phyloP scores from a whole-genome alignment of 495 filamentous ascomycete species.

The Penicillium paradoxum region DNA sequence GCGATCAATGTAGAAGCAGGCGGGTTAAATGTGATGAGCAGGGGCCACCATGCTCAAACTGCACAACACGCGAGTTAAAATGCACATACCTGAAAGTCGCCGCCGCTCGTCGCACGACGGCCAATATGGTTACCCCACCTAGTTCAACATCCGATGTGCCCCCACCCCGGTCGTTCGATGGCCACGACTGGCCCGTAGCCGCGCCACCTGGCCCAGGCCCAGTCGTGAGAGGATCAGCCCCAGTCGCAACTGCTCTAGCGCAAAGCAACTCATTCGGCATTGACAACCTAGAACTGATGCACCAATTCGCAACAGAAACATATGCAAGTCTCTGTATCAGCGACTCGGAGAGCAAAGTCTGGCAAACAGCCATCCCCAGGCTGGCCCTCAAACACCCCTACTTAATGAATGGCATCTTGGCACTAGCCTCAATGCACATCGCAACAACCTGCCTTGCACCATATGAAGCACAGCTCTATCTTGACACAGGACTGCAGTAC shows the following conservation, averaged over 20 bases:
- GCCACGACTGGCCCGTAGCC: not conserved
- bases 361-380: conserved; percentile 35
- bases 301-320: conserved; percentile 23
- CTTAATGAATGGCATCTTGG: conserved; percentile 49
- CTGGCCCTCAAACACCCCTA: conserved; percentile 43
- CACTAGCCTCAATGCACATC: conserved; percentile 48
- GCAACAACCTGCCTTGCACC: conserved; percentile 26
- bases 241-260: not conserved
- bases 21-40: conserved; percentile 46
- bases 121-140: not conserved
- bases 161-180: not conserved
- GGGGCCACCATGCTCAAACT: conserved; percentile 36
- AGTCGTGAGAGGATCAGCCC: not conserved
- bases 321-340: conserved; percentile 20
- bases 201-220: not conserved
- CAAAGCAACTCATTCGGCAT: conserved; percentile 7
- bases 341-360: conserved; percentile 18
- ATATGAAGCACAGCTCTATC: conserved; percentile 29
- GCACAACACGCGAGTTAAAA: conserved; percentile 25
- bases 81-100: conserved; percentile 29
- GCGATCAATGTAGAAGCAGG: conserved; percentile 50
- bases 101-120: not conserved
- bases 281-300: conserved; percentile 24
- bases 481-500: conserved; percentile 39
- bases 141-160: not conserved